Percentiles rank a stretch among this genome's conserved stretches.
phyloP scores from a whole-genome alignment of 2,329 filamentous ascomycete species.

The Myrmaecium sp. region DNA sequence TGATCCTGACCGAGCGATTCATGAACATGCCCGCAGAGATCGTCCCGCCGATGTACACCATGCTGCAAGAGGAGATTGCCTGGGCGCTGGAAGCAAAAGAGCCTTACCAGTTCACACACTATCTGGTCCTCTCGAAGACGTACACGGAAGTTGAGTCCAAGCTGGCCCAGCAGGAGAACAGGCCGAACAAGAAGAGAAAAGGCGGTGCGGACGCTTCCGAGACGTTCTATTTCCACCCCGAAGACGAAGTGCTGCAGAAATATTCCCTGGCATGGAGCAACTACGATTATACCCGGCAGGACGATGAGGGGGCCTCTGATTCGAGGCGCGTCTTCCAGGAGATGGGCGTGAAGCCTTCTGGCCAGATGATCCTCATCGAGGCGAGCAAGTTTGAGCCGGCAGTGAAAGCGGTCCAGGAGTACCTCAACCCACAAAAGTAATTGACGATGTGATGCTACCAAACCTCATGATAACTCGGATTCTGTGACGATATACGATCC shows the following conservation, averaged over 20 bases:
- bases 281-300: slow-evolving; percentile 64
- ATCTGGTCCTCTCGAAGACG: slow-evolving; percentile 79
- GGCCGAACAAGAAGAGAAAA: slow-evolving; percentile 26
- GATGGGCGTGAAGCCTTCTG: slow-evolving; percentile 68
- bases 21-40: slow-evolving; percentile 96
- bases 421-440: too few relatives aligned
- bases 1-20: slow-evolving; percentile 80
- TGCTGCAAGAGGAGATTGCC: slow-evolving; percentile 81
- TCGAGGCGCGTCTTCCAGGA: slow-evolving; percentile 93
- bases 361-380: slow-evolving; percentile 77
- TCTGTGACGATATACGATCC: too few relatives aligned
- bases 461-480: too few relatives aligned
- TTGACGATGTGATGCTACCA: too few relatives aligned
- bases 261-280: slow-evolving; percentile 53
- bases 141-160: slow-evolving; percentile 77
- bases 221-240: slow-evolving; percentile 83
- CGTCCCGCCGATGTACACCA: slow-evolving; percentile 82
- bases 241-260: slow-evolving; percentile 77
- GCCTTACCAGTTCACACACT: slow-evolving; percentile 85
- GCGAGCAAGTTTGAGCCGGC: slow-evolving; percentile 57
- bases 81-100: slow-evolving; percentile 81
- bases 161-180: slow-evolving; percentile 39
- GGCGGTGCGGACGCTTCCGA: slow-evolving; percentile 33
- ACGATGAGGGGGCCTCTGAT: slow-evolving; percentile 65
- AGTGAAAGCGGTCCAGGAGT: slow-evolving; percentile 59